Conservation (phyloP, 2,329 filamentous ascomycete genomes). For the Cladosporium halotolerans region DNA sequence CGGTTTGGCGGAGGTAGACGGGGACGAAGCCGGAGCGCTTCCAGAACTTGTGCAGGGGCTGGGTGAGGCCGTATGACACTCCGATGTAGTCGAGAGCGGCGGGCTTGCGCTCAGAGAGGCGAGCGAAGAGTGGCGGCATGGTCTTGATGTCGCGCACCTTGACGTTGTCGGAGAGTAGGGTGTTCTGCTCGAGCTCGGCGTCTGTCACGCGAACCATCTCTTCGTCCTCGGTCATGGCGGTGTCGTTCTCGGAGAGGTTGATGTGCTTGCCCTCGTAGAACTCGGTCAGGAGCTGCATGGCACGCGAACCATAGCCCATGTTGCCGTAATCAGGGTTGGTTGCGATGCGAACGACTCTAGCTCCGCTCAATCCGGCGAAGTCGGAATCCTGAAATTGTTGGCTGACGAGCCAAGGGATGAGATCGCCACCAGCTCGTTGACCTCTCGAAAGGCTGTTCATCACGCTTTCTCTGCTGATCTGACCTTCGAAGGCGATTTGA, state of each 20-base stretch:
- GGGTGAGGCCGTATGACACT: conserved; percentile 89
- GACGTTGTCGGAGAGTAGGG: conserved; percentile 78
- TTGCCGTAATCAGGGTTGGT: conserved; percentile 88
- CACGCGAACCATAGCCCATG: conserved; percentile 91
- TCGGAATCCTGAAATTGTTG: conserved; percentile 98
- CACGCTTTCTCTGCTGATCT: conserved; percentile 89
- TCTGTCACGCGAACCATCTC: conserved; percentile 73
- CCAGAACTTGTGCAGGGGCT: conserved; percentile 91
- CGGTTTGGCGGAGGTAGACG: conserved; percentile 88
- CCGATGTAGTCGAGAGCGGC: conserved; percentile 84
- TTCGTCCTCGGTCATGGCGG: conserved; percentile 39
- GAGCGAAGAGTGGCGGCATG: conserved; percentile 90
- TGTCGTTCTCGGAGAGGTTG: conserved; percentile 64
- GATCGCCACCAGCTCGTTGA: conserved; percentile 79
- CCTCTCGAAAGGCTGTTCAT: conserved; percentile 83
- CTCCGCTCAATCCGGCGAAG: conserved; percentile 88
- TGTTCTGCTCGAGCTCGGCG: conserved; percentile 67
- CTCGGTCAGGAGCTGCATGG: conserved; percentile 77
- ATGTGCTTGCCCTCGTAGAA: conserved; percentile 95
- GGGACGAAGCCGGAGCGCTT: conserved; percentile 80
- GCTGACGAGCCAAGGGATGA: conserved; percentile 96
- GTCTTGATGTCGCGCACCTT: conserved; percentile 81
- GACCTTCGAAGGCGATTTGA: conserved; percentile 88
- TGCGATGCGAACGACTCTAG: conserved; percentile 86
- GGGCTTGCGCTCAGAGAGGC: conserved; percentile 74